These are phyloP conservation scores for Pichia insulana DNA, from an alignment of 805 yeast species.

Conservation along the genomic window DNA sequence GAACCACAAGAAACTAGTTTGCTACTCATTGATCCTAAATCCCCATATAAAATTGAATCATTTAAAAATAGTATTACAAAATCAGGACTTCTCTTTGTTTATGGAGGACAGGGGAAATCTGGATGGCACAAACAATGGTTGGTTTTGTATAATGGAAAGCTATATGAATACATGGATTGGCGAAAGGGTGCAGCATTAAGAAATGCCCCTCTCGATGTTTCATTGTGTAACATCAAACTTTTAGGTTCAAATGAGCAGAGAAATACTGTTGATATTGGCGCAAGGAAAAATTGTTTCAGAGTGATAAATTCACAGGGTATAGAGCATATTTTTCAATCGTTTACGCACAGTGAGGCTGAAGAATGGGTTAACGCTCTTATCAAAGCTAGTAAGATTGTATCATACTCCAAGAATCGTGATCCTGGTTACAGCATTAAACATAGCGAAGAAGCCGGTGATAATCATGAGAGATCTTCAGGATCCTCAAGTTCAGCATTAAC, in stretches of 20 bases:
- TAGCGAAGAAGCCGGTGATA: background rate
- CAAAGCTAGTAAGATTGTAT: slow-evolving; percentile 31
- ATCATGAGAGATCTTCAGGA: background rate
- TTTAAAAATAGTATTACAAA: slow-evolving; percentile 11
- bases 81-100: slow-evolving; percentile 45
- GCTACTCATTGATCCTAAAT: slow-evolving; percentile 4
- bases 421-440: background rate
- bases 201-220: slow-evolving; percentile 60
- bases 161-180: slow-evolving; percentile 75
- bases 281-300: slow-evolving; percentile 58
- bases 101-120: slow-evolving; percentile 51
- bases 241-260: slow-evolving; percentile 32
- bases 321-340: slow-evolving; percentile 68
- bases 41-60: slow-evolving; percentile 1
- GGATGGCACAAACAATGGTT: slow-evolving; percentile 93
- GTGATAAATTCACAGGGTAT: slow-evolving; percentile 59
- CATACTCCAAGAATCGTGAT: background rate
- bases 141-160: slow-evolving; percentile 55
- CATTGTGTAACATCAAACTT: slow-evolving; percentile 55
- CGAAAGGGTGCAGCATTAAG: slow-evolving; percentile 55
- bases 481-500: background rate
- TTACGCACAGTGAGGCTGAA: slow-evolving; percentile 55
- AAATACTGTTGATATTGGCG: slow-evolving; percentile 31
- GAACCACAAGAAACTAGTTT: background rate
- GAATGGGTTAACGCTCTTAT: slow-evolving; percentile 61